Conservation (phyloP, 352 stramenopile genomes). For the Halophytophthora batemanensis region DNA sequence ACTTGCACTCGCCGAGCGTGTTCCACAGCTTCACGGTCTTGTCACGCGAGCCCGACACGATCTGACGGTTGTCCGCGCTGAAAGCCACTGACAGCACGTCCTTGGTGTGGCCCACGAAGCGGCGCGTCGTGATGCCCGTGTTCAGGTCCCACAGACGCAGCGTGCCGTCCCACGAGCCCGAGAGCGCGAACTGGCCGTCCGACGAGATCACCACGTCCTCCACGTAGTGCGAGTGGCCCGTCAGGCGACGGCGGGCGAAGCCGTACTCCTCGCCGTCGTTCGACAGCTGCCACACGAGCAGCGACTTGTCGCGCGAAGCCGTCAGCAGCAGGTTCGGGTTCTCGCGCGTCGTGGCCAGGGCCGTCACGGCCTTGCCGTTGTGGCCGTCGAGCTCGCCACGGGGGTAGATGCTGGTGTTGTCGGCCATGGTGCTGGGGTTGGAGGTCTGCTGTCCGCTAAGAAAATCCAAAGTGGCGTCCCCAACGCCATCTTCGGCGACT, state of each 20-base stretch:
- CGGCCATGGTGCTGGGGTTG: conserved; percentile 50
- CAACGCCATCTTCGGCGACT: neutral
- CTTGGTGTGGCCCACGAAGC: conserved; percentile 99
- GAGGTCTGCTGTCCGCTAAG: conserved; percentile 6
- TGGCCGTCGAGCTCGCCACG: conserved; percentile 86
- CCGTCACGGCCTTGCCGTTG: conserved; percentile 89
- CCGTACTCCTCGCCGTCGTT: conserved; percentile 98
- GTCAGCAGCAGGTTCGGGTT: conserved; percentile 99
- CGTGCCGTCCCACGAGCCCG: conserved; percentile 98
- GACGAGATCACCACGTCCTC: conserved; percentile 99
- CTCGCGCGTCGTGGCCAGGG: conserved; percentile 97
- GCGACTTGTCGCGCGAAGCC: conserved; percentile 96
- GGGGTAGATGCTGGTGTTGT: conserved; percentile 79
- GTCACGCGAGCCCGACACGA: conserved; percentile 98
- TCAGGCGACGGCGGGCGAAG: conserved; percentile 95
- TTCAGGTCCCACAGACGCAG: conserved; percentile 99
- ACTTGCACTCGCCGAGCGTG: conserved; percentile 99
- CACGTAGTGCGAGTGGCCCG: conserved; percentile 99
- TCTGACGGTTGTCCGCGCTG: conserved; percentile 99
- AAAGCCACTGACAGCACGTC: conserved; percentile 99
- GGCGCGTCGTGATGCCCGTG: conserved; percentile 97
- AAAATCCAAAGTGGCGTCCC: conserved; percentile 28
- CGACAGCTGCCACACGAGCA: conserved; percentile 86
- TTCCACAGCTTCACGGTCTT: conserved; percentile 99
- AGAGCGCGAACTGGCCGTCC: conserved; percentile 99